A percentile compares a stretch with the other conserved stretches of the same genome.
These are phyloP conservation scores for Pseudogymnoascus sp. DNA, from an alignment of 2,329 filamentous ascomycete species.

Conservation along the genomic window DNA sequence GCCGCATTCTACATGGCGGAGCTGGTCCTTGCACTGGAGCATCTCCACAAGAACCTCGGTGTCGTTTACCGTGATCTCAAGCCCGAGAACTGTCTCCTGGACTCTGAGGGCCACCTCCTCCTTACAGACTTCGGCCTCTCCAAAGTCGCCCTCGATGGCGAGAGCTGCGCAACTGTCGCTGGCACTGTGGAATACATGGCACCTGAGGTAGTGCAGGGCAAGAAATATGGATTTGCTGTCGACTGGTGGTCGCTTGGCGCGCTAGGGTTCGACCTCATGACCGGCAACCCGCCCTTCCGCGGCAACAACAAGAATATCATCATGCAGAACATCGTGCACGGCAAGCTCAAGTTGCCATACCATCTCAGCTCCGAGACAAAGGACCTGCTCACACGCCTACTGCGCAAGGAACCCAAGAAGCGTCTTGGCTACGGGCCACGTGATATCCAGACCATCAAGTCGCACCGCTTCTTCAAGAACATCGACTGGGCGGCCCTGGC, in stretches of 20 bases:
- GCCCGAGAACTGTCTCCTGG: constrained; percentile 93
- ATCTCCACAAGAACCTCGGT: constrained; percentile 84
- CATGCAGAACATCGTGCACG: constrained; percentile 89
- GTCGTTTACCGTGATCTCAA: constrained; percentile 97
- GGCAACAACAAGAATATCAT: constrained; percentile 91
- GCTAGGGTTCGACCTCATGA: constrained; percentile 85
- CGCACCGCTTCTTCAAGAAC: constrained; percentile 92
- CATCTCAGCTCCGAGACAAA: constrained; percentile 88
- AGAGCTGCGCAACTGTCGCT: constrained; percentile 76
- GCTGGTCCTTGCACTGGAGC: constrained; percentile 87
- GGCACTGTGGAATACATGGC: constrained; percentile 99
- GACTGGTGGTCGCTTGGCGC: constrained; percentile 99
- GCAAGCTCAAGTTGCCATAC: constrained; percentile 83
- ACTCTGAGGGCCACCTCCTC: constrained; percentile 82
- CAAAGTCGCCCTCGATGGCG: constrained; percentile 74
- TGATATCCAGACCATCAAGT: constrained; percentile 77
- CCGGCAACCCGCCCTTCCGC: constrained; percentile 82
- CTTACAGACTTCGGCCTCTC: constrained; percentile 95
- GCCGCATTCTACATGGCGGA: constrained; percentile 98
- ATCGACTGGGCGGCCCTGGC: constrained; percentile 91
- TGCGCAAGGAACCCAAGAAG: constrained; percentile 89
- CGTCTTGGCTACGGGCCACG: constrained; percentile 78
- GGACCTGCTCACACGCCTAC: constrained; percentile 79
- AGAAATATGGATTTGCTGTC: constrained; percentile 85
- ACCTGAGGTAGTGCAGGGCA: constrained; percentile 81